Percentiles rank a stretch among this genome's conserved stretches.
These are phyloP conservation scores for Auriscalpium vulgare DNA, from an alignment of 768 basidiomycete species.

Conservation along the genomic window DNA sequence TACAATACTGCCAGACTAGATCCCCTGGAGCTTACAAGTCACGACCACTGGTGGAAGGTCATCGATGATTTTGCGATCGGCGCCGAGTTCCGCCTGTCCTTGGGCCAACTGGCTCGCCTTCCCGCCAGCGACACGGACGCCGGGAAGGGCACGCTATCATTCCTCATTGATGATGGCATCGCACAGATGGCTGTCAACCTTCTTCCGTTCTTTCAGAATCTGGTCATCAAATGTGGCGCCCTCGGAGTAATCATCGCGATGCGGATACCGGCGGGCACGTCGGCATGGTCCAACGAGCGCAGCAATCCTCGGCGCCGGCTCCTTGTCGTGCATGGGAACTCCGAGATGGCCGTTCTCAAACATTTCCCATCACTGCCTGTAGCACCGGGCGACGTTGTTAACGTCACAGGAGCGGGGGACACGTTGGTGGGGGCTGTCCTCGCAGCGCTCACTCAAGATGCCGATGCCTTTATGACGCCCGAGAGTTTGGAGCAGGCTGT, in stretches of 20 bases:
- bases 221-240: conserved; percentile 81
- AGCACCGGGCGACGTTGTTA: conserved; percentile 32
- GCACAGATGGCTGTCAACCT: conserved; percentile 76
- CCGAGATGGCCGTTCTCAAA: conserved; percentile 48
- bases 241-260: conserved; percentile 59
- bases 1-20: conserved; percentile 42
- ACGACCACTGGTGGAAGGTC: conserved; percentile 54
- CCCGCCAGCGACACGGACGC: conserved; percentile 30
- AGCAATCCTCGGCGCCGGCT: conserved; percentile 40
- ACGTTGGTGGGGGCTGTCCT: conserved; percentile 79
- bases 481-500: conserved; percentile 37
- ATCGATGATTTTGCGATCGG: conserved; percentile 62
- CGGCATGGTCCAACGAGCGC: conserved; percentile 43
- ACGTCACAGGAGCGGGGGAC: conserved; percentile 91
- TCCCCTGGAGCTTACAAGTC: conserved; percentile 40
- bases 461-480: conserved; percentile 39
- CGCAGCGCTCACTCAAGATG: conserved; percentile 44
- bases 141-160: conserved; percentile 41
- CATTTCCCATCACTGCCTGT: conserved; percentile 61
- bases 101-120: conserved; percentile 51
- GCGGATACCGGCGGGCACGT: conserved; percentile 38
- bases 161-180: conserved; percentile 62
- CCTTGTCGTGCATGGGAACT: conserved; percentile 43
- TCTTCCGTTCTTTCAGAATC: conserved; percentile 76
- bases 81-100: conserved; percentile 53